These are phyloP conservation scores for Lipomyces starkeyi DNA, from an alignment of 805 yeast genomes.

Conservation along the genomic window DNA sequence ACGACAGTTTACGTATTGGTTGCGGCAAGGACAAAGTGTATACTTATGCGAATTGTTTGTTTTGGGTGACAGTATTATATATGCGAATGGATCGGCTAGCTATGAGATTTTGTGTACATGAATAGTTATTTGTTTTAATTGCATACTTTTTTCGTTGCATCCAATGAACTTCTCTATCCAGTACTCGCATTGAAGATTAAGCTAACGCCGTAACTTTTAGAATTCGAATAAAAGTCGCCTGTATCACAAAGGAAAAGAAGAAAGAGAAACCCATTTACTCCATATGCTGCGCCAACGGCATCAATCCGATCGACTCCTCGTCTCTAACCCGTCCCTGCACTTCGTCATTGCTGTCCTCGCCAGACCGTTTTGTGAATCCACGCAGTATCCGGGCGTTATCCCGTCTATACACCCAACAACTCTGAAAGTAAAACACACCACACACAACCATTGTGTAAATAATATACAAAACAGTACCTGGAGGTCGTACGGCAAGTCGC, in stretches of 20 bases:
- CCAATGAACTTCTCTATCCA: neutral
- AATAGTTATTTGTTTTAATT: neutral
- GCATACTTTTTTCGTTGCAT: neutral
- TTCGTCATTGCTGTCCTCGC: slow-evolving; percentile 3
- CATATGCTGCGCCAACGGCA: neutral
- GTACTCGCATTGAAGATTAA: too few relatives aligned
- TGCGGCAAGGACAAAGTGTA: neutral
- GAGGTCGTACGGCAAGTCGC: slow-evolving; percentile 7
- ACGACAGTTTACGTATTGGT: neutral
- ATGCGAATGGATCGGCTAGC: neutral
- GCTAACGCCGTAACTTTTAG: too few relatives aligned
- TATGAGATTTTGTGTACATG: neutral
- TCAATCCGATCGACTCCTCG: slow-evolving; percentile 5
- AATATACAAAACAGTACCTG: slow-evolving; percentile 11
- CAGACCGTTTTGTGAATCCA: slow-evolving; percentile 10
- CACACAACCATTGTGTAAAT: neutral
- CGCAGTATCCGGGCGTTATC: slow-evolving; percentile 6
- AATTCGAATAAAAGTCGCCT: neutral
- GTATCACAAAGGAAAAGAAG: neutral
- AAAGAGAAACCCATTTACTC: neutral
- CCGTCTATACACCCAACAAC: slow-evolving; percentile 1
- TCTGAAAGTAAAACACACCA: slow-evolving; percentile 4
- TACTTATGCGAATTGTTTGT: neutral
- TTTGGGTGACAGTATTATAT: neutral
- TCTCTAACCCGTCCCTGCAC: neutral